Evolutionary conservation across 2,329 filamentous ascomycete species (phyloP), one percentile per base, ranked within the genome.

Genomic region (Exophiala sp.): DNA sequence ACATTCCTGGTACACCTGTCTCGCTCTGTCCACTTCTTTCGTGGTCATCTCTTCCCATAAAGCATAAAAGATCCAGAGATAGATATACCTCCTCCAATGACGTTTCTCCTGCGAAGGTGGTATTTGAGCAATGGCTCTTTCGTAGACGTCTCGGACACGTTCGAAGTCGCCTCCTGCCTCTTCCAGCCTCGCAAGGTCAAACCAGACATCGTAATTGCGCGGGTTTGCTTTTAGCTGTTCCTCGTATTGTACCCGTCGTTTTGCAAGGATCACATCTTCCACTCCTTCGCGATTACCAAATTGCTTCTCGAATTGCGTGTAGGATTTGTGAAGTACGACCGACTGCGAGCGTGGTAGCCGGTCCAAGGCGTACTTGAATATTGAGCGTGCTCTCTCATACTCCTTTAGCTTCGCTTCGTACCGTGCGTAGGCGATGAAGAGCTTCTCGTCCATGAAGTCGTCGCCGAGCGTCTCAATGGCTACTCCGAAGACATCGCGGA

Each of bases 241-340:
- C 71, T 99, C 94, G 71, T 99, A 99, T 59, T 94, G 85, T 14
- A 95, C 87, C 64, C 94, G 81, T 62, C 94, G 82, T 71, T 99
- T 99, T 12, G 91, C 91, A n/a, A 97, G 70, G 29, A 99, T 89
- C 7, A 97, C 91, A 68, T 97, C 90, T 65, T 97, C 92, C 2
- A 99, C 89, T 3, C 94, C 94, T 65, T 96, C 90, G 51, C 82
- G 81, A 69, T 97, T 91, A 60, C 94, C 94, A 68, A 90, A 99
- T 66, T 99, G 94, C 75, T 99, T 99, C 73, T 99, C 94, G 63
- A 99, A 99, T 0, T 89, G 92, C 0, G 92, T 97, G 69, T 97
- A 99, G 11, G 91, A 86, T 68, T 95, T 95, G 75, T 99, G 92
- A 7, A 99, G 79, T 11, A 80, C 78, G 71, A 87, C 85, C 1